phyloP scores from a whole-genome alignment of 2,329 filamentous ascomycete genomes.

The Colletotrichum tanaceti region DNA sequence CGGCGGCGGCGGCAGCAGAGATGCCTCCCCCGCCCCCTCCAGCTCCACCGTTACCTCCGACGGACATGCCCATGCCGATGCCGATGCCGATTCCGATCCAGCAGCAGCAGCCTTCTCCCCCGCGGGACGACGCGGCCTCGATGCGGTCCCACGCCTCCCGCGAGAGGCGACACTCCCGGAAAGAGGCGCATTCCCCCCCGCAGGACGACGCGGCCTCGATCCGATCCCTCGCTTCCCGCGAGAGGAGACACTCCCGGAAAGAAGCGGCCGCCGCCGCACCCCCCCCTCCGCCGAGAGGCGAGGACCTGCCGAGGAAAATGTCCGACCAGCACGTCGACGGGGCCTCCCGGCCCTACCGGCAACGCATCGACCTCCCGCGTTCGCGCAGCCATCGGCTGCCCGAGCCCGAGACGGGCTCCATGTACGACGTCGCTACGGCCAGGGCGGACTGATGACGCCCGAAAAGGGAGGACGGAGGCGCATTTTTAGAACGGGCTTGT shows the following conservation, averaged over 20 bases:
- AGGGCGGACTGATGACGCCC: conserved; percentile 31
- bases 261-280: too few species aligned
- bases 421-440: conserved; percentile 37
- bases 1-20: conserved; percentile 7
- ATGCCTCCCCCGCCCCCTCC: conserved; percentile 34
- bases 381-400: conserved; percentile 31
- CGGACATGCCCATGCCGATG: conserved; percentile 20
- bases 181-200: conserved; percentile 17
- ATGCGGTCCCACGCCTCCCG: conserved; percentile 37
- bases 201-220: conserved; percentile 29
- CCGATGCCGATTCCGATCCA: conserved; percentile 18
- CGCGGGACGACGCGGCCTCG: conserved; percentile 31
- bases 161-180: conserved; percentile 30
- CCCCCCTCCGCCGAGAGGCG: conserved; percentile 24
- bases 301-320: conserved; percentile 24
- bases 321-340: conserved; percentile 36
- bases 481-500: conserved; percentile 6
- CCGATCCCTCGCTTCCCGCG: conserved; percentile 32
- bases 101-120: conserved; percentile 18
- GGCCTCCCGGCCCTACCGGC: conserved; percentile 29
- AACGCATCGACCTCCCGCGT: conserved; percentile 37
- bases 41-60: conserved; percentile 31
- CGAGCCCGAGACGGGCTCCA: conserved; percentile 32
- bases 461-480: conserved; percentile 14
- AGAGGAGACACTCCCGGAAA: conserved; percentile 33